phyloP scores from a whole-genome alignment of 2,329 filamentous ascomycete genomes.

The Aureobasidium mangrovei region DNA sequence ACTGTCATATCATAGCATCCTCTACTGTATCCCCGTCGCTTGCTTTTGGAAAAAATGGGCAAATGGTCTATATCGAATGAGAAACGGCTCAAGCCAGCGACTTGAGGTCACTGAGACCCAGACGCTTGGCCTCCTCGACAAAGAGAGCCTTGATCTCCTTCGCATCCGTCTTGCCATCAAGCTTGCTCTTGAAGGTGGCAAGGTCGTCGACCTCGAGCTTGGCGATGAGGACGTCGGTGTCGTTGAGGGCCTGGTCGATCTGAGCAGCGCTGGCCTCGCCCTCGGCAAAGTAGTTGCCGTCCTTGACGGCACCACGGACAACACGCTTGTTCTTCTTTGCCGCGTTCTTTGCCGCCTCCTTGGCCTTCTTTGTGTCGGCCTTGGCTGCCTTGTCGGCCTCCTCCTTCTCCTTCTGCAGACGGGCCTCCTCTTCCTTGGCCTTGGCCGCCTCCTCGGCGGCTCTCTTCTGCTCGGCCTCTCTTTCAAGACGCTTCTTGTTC shows the following conservation, averaged over 20 bases:
- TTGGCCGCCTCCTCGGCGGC: constrained; percentile 75
- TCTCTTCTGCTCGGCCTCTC: constrained; percentile 84
- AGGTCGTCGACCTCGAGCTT: constrained; percentile 91
- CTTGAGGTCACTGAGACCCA: constrained; percentile 71
- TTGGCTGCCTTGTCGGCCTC: constrained; percentile 76
- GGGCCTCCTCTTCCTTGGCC: constrained; percentile 75
- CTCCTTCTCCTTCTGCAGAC: constrained; percentile 73
- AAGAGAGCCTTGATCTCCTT: constrained; percentile 82
- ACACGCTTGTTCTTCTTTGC: constrained; percentile 99
- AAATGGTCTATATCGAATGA: constrained; percentile 3
- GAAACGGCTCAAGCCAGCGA: constrained; percentile 23
- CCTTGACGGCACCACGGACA: constrained; percentile 86
- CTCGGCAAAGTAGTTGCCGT: constrained; percentile 85
- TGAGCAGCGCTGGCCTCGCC: constrained; percentile 64
- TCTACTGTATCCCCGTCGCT: background rate
- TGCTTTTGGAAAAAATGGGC: background rate
- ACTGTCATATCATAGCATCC: too few species aligned
- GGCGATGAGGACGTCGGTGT: constrained; percentile 77
- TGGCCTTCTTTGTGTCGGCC: constrained; percentile 85
- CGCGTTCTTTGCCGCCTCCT: constrained; percentile 97
- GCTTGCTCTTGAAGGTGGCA: constrained; percentile 69
- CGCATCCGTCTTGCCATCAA: constrained; percentile 67
- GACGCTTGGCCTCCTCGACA: constrained; percentile 64
- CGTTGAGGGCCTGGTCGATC: constrained; percentile 74
- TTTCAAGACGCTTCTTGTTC: constrained; percentile 88